Base-by-base conservation (phyloP, 495 filamentous ascomycete species). In the Amphirosellinia nigrospora region DNA sequence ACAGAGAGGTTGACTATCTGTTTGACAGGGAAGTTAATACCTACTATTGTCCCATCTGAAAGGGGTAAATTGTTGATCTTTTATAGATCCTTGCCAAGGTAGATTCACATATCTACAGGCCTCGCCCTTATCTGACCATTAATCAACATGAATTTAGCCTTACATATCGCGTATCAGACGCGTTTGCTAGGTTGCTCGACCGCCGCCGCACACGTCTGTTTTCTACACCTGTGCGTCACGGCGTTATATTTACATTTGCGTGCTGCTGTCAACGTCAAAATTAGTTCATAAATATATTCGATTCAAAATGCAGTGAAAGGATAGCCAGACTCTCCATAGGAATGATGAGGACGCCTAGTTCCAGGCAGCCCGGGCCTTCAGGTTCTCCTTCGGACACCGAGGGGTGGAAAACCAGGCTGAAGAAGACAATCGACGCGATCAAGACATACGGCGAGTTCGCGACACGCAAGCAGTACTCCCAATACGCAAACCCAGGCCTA, bases 401-500 rank as follows among this genome's bases (percentile, higher is more conserved):
- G 11, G 9, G 21, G 34, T 63, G n/a, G 60, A 28, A 63, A 16
- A 16, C 34, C 26, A n/a, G n/a, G n/a, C n/a, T 62, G 11, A 30
- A 46, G 10, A 4, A 28, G 5, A 30, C 39, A 26, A 21, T 69
- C 13, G 39, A 69, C 39, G 23, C 6, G 1, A 46, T 69, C 32
- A 6, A 62, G 28, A 48, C 66, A 1, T 21, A 11, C 43, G 66
- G 66, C 7, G 43, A 69, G 4, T 50, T 69, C 28, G 66, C 56
- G 6, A 32, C 66, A 8, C 28, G 69, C n/a, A n/a, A n/a, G n/a
- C n/a, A n/a, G n/a, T n/a, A n/a, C n/a, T 69, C 28, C 55, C 56
- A 5, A 32, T 56, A 8, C 28, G 69, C 75, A 7, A 80, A 78
- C 59, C 81, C 82, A 10, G 83, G 77, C 26, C 64, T 85, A 50